Evolutionary conservation across 2,329 filamentous ascomycete genomes (phyloP).

Genomic region (Trichoderma koningiopsis): DNA sequence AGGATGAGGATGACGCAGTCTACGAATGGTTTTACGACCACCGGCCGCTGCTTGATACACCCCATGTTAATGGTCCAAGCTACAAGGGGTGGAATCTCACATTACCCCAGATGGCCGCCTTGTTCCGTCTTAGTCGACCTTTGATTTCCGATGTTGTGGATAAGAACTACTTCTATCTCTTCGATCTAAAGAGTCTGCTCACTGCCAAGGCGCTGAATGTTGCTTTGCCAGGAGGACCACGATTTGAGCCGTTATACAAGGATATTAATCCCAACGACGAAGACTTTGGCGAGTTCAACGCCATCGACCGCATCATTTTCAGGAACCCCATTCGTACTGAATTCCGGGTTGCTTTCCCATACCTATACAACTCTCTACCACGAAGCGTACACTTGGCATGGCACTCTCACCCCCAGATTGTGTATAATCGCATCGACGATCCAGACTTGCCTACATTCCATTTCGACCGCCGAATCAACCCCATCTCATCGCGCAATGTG

Average conservation of each 20-base stretch:
- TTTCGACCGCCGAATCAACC: constrained; percentile 97
- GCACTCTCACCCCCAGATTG: constrained; percentile 91
- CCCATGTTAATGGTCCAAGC: constrained; percentile 93
- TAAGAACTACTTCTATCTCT: constrained; percentile 97
- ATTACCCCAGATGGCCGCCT: constrained; percentile 91
- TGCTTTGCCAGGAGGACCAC: constrained; percentile 92
- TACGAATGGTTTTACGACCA: constrained; percentile 99
- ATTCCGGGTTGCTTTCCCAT: constrained; percentile 92
- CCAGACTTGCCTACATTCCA: constrained; percentile 92
- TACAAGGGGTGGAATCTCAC: constrained; percentile 96
- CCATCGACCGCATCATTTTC: constrained; percentile 99
- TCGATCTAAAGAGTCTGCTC: constrained; percentile 91
- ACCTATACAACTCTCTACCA: constrained; percentile 93
- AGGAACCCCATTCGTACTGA: constrained; percentile 92
- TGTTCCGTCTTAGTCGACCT: constrained; percentile 89
- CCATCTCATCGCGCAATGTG: constrained; percentile 92
- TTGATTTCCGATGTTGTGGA: constrained; percentile 90
- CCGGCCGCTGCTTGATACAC: constrained; percentile 82
- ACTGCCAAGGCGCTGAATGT: constrained; percentile 97
- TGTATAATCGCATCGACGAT: constrained; percentile 87
- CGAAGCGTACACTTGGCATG: constrained; percentile 90
- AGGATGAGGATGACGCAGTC: constrained; percentile 86
- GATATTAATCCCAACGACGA: constrained; percentile 98
- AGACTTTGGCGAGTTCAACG: constrained; percentile 99
- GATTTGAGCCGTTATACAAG: constrained; percentile 97